phyloP scores from a whole-genome alignment of 192 early-diverging fungal genomes.

The Backusella tarrabulga region DNA sequence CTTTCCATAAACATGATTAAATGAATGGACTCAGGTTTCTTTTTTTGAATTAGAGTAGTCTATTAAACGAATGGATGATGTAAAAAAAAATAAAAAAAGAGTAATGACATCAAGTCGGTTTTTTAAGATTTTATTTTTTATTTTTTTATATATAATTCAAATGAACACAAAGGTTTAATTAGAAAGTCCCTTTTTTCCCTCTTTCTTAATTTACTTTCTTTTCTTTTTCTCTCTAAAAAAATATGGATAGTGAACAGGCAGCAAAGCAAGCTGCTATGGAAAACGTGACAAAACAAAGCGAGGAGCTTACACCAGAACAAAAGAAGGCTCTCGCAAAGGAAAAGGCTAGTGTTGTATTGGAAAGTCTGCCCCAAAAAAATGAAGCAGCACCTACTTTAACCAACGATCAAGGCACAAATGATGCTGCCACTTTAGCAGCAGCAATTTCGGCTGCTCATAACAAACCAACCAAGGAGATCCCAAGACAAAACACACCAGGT shows the following conservation, averaged over 20 bases:
- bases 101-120: conserved; percentile 1
- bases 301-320: conserved; percentile 14
- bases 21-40: neutral
- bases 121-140: neutral
- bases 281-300: neutral
- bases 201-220: neutral
- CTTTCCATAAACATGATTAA: neutral
- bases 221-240: neutral
- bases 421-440: conserved; percentile 4
- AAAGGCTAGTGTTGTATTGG: conserved; percentile 10
- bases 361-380: neutral
- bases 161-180: neutral
- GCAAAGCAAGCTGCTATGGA: conserved; percentile 3
- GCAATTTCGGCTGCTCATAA: conserved; percentile 12
- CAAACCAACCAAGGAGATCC: neutral
- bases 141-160: conserved; percentile 1
- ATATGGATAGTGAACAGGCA: conserved; percentile 9
- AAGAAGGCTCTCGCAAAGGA: conserved; percentile 24
- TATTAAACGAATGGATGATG: conserved; percentile 7
- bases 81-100: neutral
- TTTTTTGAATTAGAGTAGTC: neutral
- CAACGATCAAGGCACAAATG: conserved; percentile 21
- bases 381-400: conserved; percentile 12
- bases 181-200: neutral
- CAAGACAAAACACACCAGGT: conserved; percentile 14